Conservation (phyloP, 2,329 filamentous ascomycete species). For the Teratosphaeria pseudoeucalypti region DNA sequence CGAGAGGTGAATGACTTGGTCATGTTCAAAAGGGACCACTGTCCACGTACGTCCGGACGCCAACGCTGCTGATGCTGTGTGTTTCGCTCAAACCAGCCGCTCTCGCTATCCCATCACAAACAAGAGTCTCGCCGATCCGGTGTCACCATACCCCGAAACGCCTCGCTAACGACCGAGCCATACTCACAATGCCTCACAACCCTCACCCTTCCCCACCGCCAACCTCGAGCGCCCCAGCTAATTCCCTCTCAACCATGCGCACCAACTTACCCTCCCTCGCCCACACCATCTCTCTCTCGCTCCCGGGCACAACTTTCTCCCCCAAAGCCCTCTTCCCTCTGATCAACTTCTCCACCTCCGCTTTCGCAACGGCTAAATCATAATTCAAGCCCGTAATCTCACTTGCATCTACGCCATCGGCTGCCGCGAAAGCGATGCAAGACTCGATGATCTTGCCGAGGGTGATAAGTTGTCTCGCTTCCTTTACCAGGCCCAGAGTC, state of each 20-base stretch:
- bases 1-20: too few species aligned
- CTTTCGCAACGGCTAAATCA: slow-evolving; percentile 61
- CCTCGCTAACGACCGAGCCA: background rate
- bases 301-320: slow-evolving; percentile 14
- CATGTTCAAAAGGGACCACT: background rate
- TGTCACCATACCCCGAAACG: background rate
- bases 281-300: slow-evolving; percentile 4
- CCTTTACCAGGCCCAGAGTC: slow-evolving; percentile 61
- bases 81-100: background rate
- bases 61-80: background rate
- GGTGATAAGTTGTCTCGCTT: slow-evolving; percentile 69
- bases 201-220: background rate
- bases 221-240: background rate
- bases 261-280: slow-evolving; percentile 1
- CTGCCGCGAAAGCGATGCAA: slow-evolving; percentile 54
- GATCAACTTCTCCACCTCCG: slow-evolving; percentile 73
- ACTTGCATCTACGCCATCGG: slow-evolving; percentile 44
- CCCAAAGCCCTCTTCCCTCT: slow-evolving; percentile 54
- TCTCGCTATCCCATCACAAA: background rate
- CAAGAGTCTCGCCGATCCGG: background rate
- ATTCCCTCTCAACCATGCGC: slow-evolving; percentile 3
- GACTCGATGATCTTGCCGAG: slow-evolving; percentile 62
- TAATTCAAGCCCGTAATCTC: slow-evolving; percentile 66
- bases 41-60: background rate
- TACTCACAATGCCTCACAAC: background rate